Conservation (phyloP, 2,329 filamentous ascomycete genomes). For the Colletotrichum siamense region DNA sequence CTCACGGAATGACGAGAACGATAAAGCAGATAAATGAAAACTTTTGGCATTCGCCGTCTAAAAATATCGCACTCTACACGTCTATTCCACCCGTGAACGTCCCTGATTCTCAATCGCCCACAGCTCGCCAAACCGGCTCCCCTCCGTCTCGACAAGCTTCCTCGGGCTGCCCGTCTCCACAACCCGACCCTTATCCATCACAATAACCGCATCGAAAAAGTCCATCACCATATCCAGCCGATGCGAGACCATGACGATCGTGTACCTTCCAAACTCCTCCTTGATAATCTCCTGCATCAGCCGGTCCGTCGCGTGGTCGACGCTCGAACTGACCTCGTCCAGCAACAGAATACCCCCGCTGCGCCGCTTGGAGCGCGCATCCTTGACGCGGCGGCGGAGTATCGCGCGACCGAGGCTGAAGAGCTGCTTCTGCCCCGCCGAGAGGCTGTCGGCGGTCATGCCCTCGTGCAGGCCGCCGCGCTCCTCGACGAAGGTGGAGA, state of each 20-base stretch:
- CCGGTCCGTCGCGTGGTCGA: conserved; percentile 46
- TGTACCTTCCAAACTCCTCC: conserved; percentile 48
- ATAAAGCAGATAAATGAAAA: rapidly evolving
- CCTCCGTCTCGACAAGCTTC: conserved; percentile 22
- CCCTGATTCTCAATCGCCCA: conserved; percentile 31
- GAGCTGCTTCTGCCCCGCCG: conserved; percentile 63
- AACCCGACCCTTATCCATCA: conserved; percentile 53
- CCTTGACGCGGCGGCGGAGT: conserved; percentile 44
- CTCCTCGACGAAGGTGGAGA: conserved; percentile 29
- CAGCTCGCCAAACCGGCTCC: conserved; percentile 34
- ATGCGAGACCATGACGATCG: conserved; percentile 58
- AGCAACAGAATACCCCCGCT: conserved; percentile 40
- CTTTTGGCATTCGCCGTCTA: neutral
- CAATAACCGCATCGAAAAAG: conserved; percentile 52
- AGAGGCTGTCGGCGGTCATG: conserved; percentile 51
- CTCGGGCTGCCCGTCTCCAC: conserved; percentile 34
- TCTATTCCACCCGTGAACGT: neutral
- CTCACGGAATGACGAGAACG: neutral
- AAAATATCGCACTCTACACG: neutral
- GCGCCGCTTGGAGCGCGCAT: neutral
- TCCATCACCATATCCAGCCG: conserved; percentile 56
- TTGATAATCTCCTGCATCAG: conserved; percentile 46
- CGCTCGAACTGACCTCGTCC: conserved; percentile 48
- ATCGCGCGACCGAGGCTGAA: conserved; percentile 65
- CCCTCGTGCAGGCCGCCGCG: conserved; percentile 29